Base-by-base conservation (phyloP, 2,329 filamentous ascomycete species). In the Thielaviopsis musarum region DNA sequence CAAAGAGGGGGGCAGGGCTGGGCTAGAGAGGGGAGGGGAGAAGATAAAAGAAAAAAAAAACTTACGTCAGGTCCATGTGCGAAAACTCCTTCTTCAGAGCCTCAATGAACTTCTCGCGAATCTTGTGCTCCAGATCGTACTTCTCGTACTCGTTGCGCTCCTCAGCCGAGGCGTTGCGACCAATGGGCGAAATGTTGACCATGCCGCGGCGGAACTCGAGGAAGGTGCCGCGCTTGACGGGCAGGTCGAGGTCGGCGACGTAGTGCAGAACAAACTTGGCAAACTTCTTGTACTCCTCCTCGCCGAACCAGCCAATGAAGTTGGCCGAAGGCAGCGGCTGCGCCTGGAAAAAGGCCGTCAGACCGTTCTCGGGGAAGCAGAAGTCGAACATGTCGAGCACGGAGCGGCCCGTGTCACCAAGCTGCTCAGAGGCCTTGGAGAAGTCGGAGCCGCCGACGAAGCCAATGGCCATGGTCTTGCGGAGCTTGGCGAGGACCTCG, bases 351-450 rank as follows among this genome's bases (percentile, higher is more conserved):
- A 80, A 95, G 52, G 91, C 93, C 1, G 87, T 94, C 65, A 98
- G 82, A 12, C 93, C 93, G 74, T 98, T 98, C 77, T 98, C 93
- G 61, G 90, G 78, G 76, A 98, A 98, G 81, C 87, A 93, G 76
- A 88, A 98, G 77, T 98, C 93, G 77, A 98, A 98, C 67, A 97
- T 83, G 63, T 82, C 77, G 57, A 84, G 90, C 63, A 97, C 91
- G 65, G 85, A 78, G 28, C 74, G 71, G 61, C 79, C 74, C 26
- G 80, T 70, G 3, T 81, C 70, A 70, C 90, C 90, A 63, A 97
- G 81, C 75, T 97, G 91, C 73, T 97, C 93, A 73, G 97, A 89
- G 74, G 97, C 93, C 77, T 98, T 97, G 70, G 72, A 75, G 63
- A 95, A 81, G 77, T 97, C 87, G 67, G 87, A 93, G 70, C 93